Base-by-base conservation (phyloP, 1,139 yeast species). In the Yamadazyma membranifaciens region DNA sequence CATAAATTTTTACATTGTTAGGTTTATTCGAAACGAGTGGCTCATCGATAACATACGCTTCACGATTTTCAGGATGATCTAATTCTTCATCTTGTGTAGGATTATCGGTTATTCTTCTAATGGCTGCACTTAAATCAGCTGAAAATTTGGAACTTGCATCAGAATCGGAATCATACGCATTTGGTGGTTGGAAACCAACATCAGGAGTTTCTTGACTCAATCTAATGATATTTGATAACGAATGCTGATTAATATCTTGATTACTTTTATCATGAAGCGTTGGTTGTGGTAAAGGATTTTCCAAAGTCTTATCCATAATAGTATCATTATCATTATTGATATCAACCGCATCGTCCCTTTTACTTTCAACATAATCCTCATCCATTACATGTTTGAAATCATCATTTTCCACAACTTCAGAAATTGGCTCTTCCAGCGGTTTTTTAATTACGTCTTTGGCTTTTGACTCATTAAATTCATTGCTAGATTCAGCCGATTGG, bases 41-140 rank as follows among this genome's bases (percentile, higher is more conserved):
- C 13, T 30, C 38, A 16, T 27, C 31, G 11, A 24, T 24, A 4
- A 15, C 31, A 14, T 20, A 28, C 2, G 27, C 26, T 22, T 30
- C 39, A 12, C 26, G 34, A 10, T 31, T 26, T 2, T 31, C 39
- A 22, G 12, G 20, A 9, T 17, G 22, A 17, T 13, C 30, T 3
- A 13, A 10, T 14, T 34, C 31, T 3, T n/a, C 24, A 7, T 28
- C 37, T 14, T 29, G 11, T 11, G 30, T 37, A 28, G 31, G 31
- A 33, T 40, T 44, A 24, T 45, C 48, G 25, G 49, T 42, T 11
- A 48, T 43, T 34, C 52, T 44, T 15, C 40, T 39, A 13, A 49
- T 37, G 5, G 52, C 54, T 10, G 52, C 52, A 40, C 48, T 48
- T 36, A 50, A 43, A 32, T 50, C 49, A 24, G 52, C 44, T 4